These are phyloP conservation scores for Thelonectria olida DNA, from an alignment of 2,329 filamentous ascomycete species.

Conservation along the genomic window DNA sequence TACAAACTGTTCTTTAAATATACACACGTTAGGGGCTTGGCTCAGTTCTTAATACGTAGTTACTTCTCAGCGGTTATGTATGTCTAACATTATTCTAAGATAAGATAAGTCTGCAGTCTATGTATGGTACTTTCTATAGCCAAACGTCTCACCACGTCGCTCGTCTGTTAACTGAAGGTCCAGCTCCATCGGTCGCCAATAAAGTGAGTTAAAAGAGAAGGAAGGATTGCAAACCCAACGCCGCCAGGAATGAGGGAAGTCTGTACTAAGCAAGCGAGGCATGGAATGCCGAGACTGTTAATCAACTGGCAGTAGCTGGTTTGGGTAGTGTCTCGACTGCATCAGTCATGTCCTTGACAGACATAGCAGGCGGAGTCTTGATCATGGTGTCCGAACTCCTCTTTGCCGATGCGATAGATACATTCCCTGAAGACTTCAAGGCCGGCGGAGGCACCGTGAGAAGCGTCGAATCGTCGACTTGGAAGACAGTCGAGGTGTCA, in stretches of 20 bases:
- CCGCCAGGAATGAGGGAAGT: neutral
- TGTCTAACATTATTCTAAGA: neutral
- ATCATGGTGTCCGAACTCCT: neutral
- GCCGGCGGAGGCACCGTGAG: neutral
- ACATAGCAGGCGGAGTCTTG: neutral
- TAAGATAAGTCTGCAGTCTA: neutral
- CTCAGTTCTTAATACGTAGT: no score
- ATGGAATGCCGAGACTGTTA: no score
- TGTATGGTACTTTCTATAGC: neutral
- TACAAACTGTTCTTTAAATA: no score
- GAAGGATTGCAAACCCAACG: neutral
- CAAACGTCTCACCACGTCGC: no score
- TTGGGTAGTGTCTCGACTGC: neutral
- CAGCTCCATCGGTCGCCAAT: no score
- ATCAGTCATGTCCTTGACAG: neutral
- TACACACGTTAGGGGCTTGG: no score
- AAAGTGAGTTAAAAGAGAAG: no score
- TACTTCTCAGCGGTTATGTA: neutral
- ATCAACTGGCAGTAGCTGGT: neutral
- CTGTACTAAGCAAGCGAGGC: no score
- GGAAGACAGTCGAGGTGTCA: neutral
- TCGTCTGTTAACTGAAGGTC: no score
- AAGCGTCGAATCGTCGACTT: neutral
- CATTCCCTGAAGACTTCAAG: no score
- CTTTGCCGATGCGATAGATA: neutral